These are phyloP conservation scores for Stachybotrys elegans DNA, from an alignment of 2,329 filamentous ascomycete species.

Conservation along the genomic window DNA sequence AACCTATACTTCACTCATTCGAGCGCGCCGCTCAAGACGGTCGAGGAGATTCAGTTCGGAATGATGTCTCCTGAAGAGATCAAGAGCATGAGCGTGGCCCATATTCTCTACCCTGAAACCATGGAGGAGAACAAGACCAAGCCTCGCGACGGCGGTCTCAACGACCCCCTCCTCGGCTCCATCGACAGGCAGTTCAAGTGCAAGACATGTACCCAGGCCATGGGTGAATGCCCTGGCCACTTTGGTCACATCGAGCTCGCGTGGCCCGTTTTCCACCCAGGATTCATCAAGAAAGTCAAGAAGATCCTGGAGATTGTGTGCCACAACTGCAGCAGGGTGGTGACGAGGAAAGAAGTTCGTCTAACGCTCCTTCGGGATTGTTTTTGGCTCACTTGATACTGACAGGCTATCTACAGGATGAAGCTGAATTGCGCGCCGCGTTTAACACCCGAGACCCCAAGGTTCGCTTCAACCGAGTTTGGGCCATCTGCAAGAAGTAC, in stretches of 20 bases:
- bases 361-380: slow-evolving; percentile 46
- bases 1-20: slow-evolving; percentile 88
- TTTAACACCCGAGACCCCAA: slow-evolving; percentile 87
- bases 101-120: slow-evolving; percentile 97
- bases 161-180: slow-evolving; percentile 92
- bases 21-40: slow-evolving; percentile 92
- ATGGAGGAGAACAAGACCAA: slow-evolving; percentile 95
- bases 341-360: slow-evolving; percentile 84
- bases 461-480: slow-evolving; percentile 86
- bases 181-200: slow-evolving; percentile 96
- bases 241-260: slow-evolving; percentile 98
- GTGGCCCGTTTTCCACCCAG: slow-evolving; percentile 88
- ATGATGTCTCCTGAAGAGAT: slow-evolving; percentile 97
- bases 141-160: slow-evolving; percentile 86
- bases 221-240: slow-evolving; percentile 93
- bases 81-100: slow-evolving; percentile 95
- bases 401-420: slow-evolving; percentile 62
- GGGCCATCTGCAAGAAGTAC: slow-evolving; percentile 88
- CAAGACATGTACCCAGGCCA: slow-evolving; percentile 92
- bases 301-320: slow-evolving; percentile 98
- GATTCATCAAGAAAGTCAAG: slow-evolving; percentile 98
- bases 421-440: slow-evolving; percentile 77
- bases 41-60: slow-evolving; percentile 99
- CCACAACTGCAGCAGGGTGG: slow-evolving; percentile 96
- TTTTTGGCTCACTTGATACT: slow-evolving; percentile 54